phyloP scores from a whole-genome alignment of 2,329 filamentous ascomycete genomes.

The Curvularia verruculosa region DNA sequence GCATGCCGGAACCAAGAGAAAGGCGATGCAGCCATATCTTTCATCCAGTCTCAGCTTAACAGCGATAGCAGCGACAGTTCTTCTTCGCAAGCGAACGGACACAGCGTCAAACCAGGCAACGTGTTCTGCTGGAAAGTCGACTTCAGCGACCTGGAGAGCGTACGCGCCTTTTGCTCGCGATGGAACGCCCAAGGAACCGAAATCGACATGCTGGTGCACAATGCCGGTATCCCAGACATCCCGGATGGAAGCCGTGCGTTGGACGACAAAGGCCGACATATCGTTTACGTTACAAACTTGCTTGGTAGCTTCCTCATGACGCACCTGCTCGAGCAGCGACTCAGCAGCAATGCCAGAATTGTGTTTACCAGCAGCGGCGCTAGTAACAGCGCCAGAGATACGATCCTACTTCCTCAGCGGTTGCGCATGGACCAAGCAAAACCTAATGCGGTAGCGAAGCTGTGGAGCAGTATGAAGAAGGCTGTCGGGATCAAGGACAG shows the following conservation, averaged over 20 bases:
- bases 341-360: slow-evolving; percentile 13
- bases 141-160: slow-evolving; percentile 16
- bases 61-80: not conserved
- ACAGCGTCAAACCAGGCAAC: not conserved
- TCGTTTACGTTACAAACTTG: slow-evolving; percentile 24
- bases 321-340: slow-evolving; percentile 12
- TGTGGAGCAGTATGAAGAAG: not conserved
- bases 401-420: not conserved
- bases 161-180: slow-evolving; percentile 19
- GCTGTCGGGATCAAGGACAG: slow-evolving; percentile 1
- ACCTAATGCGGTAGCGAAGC: not conserved
- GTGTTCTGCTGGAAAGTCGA: slow-evolving; percentile 20
- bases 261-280: slow-evolving; percentile 13
- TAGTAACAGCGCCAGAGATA: not conserved
- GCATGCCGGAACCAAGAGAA: slow-evolving; percentile 24
- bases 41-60: slow-evolving; percentile 8
- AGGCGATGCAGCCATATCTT: slow-evolving; percentile 16
- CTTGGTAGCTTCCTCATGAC: slow-evolving; percentile 25
- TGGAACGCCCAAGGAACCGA: slow-evolving; percentile 1
- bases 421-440: not conserved
- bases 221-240: slow-evolving; percentile 20
- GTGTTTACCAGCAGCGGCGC: slow-evolving; percentile 24
- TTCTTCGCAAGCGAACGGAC: not conserved
- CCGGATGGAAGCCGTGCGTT: not conserved
- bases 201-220: slow-evolving; percentile 28